These are phyloP conservation scores for Globisporangium lucens DNA, from an alignment of 352 stramenopile genomes.

Conservation along the genomic window DNA sequence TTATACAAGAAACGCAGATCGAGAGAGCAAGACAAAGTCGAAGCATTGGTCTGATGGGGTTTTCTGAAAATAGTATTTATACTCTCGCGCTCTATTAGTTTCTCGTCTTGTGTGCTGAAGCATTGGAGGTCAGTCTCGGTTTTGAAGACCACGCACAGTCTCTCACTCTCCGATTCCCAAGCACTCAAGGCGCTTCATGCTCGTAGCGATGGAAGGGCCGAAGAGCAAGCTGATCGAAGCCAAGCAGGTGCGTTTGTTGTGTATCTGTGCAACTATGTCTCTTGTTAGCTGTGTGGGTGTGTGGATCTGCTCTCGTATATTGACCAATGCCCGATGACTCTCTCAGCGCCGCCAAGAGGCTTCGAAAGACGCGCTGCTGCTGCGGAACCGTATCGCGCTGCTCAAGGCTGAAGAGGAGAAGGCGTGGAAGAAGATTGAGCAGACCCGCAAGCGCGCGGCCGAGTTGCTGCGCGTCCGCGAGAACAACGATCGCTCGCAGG, in stretches of 20 bases:
- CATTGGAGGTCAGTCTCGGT: background rate
- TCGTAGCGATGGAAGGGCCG: slow-evolving; percentile 35
- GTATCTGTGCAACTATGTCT: background rate
- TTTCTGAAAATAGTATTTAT: slow-evolving; percentile 2
- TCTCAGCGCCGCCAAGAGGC: slow-evolving; percentile 68
- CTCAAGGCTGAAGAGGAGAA: slow-evolving; percentile 81
- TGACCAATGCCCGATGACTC: background rate
- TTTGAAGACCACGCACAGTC: background rate
- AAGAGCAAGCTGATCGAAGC: slow-evolving; percentile 78
- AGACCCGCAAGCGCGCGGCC: slow-evolving; percentile 65
- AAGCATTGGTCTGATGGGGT: background rate
- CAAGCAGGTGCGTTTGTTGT: slow-evolving; percentile 48
- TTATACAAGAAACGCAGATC: background rate
- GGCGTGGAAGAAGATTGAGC: slow-evolving; percentile 85
- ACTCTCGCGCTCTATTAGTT: background rate
- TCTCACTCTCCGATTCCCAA: background rate
- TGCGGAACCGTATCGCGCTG: slow-evolving; percentile 78
- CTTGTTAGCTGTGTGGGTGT: background rate
- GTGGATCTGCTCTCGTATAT: background rate
- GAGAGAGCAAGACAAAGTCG: background rate
- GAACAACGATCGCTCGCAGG: slow-evolving; percentile 60
- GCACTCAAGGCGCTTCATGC: background rate
- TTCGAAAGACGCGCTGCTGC: slow-evolving; percentile 65
- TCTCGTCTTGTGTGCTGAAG: background rate
- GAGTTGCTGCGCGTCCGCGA: slow-evolving; percentile 70